phyloP scores from a whole-genome alignment of 139 green algal species.

The Chloropicon primus region DNA sequence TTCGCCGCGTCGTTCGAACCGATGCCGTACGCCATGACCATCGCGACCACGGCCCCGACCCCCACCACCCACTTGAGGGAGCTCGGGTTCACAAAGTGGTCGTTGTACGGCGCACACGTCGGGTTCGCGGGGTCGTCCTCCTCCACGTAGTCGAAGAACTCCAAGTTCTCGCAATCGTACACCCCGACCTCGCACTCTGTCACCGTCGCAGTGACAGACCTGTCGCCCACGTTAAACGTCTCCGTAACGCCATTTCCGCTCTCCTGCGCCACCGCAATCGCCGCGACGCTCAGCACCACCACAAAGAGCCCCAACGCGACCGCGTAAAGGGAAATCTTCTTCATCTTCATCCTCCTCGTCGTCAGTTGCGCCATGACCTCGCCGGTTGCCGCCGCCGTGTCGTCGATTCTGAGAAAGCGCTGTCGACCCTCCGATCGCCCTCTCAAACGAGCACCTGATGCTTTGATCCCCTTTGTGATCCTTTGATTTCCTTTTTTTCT shows the following conservation, averaged over 20 bases:
- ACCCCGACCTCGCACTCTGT: neutral
- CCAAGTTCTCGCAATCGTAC: neutral
- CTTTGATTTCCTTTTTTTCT: no score
- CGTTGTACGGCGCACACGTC: neutral
- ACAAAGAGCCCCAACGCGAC: no score
- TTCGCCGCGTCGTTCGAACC: conserved; percentile 28
- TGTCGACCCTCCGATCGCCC: no score
- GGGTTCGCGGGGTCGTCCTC: neutral
- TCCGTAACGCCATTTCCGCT: no score
- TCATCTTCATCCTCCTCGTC: no score
- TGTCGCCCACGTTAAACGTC: neutral
- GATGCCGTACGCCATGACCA: conserved; percentile 20
- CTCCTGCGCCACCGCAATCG: neutral
- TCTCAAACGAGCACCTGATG: no score
- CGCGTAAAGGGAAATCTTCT: no score
- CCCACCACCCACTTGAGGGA: neutral
- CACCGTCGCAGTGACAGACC: neutral
- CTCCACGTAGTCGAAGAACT: neutral
- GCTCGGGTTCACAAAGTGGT: neutral
- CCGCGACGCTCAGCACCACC: no score
- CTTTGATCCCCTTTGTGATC: no score
- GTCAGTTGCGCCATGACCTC: no score
- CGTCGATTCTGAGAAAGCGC: no score
- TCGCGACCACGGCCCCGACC: conserved; percentile 1
- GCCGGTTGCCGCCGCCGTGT: no score